A percentile compares a stretch with the other conserved stretches of the same genome.
phyloP scores from a whole-genome alignment of 1,284 basidiomycete species.

The Cryptococcus sp. region DNA sequence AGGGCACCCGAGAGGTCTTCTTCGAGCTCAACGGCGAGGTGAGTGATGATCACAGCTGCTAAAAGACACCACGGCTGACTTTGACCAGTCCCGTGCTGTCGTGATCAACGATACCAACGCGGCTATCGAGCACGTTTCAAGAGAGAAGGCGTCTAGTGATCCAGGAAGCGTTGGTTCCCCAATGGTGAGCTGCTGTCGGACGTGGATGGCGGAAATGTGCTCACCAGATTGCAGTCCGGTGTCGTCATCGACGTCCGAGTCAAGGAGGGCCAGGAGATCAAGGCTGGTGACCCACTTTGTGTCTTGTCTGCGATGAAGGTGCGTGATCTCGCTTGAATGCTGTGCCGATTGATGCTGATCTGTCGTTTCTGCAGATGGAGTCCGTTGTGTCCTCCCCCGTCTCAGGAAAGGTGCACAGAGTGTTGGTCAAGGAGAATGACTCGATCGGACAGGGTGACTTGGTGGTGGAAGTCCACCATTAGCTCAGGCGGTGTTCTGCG shows the following conservation, averaged over 20 bases:
- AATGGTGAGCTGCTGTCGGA: constrained; percentile 59
- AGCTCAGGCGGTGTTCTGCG: constrained; percentile 1
- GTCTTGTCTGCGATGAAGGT: constrained; percentile 91
- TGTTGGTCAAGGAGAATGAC: constrained; percentile 72
- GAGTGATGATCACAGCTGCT: constrained; percentile 16
- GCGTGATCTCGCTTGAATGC: constrained; percentile 28
- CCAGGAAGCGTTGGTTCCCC: constrained; percentile 95
- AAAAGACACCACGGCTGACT: constrained; percentile 3
- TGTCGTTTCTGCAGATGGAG: constrained; percentile 72
- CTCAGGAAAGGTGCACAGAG: constrained; percentile 89
- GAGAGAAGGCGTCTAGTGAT: constrained; percentile 89
- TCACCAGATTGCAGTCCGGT: constrained; percentile 63
- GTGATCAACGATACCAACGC: constrained; percentile 94
- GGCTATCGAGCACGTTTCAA: constrained; percentile 87
- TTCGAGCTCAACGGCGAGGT: constrained; percentile 98
- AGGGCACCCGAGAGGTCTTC: constrained; percentile 91
- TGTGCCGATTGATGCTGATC: background rate
- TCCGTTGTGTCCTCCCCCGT: constrained; percentile 93
- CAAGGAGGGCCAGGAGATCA: constrained; percentile 94
- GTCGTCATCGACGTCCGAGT: constrained; percentile 97
- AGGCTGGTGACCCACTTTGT: constrained; percentile 78
- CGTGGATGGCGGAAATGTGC: background rate
- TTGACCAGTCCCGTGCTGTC: constrained; percentile 73
- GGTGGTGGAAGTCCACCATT: constrained; percentile 48
- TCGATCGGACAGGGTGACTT: constrained; percentile 53